Base-by-base conservation (phyloP, 1,284 basidiomycete species). In the Mycena citricolor region DNA sequence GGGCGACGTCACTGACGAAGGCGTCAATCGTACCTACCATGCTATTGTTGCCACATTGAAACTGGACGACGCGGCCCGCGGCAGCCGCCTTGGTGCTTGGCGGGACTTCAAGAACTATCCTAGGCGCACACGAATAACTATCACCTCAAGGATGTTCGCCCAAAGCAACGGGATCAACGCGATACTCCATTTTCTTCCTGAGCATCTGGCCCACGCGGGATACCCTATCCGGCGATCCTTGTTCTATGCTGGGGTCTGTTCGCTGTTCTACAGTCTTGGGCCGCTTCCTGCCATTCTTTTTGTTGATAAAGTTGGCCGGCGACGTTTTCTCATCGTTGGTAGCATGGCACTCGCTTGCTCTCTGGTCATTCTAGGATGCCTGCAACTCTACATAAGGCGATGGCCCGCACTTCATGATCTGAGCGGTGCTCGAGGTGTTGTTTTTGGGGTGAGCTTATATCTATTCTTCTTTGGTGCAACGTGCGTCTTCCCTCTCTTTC, bases 161-260 rank as follows among this genome's bases (percentile, higher is more conserved):
- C 76, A 79, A 49, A 69, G 74, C 56, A 77, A 76, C 49, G 76
- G 78, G 16, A 76, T 77, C 61, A 77, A 76, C 53, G 73, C 73
- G 13, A 70, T 79, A 45, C 60, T 79, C 12, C 79, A 79, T 56
- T 80, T 74, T 57, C 63, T 78, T 10, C 74, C 76, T 2, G 68
- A 70, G 41, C 74, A 75, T 51, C 65, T 78, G 46, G 64, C 68
- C 16, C 67, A 73, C n/a, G 73, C 75, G 11, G 74, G 75, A 8
- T 76, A 76, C 58, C 61, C 64, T 29, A 62, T 69, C 40, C 53
- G 63, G 13, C 62, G 60, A 13, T 67, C 76, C 8, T 62, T 79
- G 29, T 64, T 77, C 29, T 76, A 70, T 46, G 66, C 77, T 13
- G 76, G 77, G 23, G 74, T 71, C 21, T 71, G 76, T 41, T 71